phyloP scores from a whole-genome alignment of 257 asterid genomes.

The Nicotiana undulata region DNA sequence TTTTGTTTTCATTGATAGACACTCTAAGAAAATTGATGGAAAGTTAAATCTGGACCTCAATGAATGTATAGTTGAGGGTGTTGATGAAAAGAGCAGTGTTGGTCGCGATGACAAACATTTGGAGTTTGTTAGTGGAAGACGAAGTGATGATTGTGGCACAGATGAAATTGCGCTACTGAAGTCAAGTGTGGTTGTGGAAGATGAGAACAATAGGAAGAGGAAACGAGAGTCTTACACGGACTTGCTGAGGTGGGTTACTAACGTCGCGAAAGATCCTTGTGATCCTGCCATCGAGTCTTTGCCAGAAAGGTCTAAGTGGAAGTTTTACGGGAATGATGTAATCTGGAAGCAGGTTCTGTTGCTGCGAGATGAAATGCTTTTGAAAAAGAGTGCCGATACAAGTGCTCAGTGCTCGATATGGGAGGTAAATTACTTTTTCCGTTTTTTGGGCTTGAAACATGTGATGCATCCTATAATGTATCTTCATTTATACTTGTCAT shows the following conservation, averaged over 20 bases:
- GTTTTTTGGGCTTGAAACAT: neutral
- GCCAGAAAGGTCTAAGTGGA: constrained; percentile 73
- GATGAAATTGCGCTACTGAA: neutral
- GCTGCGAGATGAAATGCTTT: constrained; percentile 51
- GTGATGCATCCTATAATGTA: neutral
- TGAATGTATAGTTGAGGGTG: neutral
- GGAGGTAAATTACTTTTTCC: constrained; percentile 29
- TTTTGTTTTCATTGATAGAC: neutral
- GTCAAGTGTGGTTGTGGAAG: constrained; percentile 10
- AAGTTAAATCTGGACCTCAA: neutral
- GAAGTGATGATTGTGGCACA: constrained; percentile 11
- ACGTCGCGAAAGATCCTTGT: constrained; percentile 61
- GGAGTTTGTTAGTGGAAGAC: neutral
- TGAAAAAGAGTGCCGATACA: constrained; percentile 32
- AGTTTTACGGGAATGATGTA: constrained; percentile 40
- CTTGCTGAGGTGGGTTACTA: constrained; percentile 52
- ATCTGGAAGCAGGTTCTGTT: constrained; percentile 62
- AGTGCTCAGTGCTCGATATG: constrained; percentile 32
- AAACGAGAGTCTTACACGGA: constrained; percentile 30
- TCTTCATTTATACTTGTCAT: neutral
- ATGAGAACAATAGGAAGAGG: constrained; percentile 41
- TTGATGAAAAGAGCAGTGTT: neutral
- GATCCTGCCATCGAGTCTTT: constrained; percentile 33
- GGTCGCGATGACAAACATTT: neutral
- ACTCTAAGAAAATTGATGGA: neutral